Conservation (phyloP, 1,284 basidiomycete genomes). For the Marasmius oreades region DNA sequence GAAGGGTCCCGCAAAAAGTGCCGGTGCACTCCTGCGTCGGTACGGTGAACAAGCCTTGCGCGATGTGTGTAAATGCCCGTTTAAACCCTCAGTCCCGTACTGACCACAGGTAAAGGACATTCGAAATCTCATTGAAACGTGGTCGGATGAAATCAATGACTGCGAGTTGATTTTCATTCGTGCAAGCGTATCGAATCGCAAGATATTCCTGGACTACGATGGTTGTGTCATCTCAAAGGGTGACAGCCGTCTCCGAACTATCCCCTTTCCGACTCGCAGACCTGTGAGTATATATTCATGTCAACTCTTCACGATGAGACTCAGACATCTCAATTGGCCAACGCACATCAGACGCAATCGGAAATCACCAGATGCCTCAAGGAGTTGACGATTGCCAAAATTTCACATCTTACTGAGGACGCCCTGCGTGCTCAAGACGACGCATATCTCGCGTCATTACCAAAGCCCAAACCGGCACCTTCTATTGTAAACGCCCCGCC, state of each 20-base stretch:
- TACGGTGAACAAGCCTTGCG: slow-evolving; percentile 93
- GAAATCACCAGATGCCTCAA: slow-evolving; percentile 87
- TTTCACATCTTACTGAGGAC: slow-evolving; percentile 84
- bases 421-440: slow-evolving; percentile 84
- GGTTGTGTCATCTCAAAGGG: slow-evolving; percentile 45
- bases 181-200: slow-evolving; percentile 80
- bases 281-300: slow-evolving; percentile 55
- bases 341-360: slow-evolving; percentile 76
- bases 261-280: slow-evolving; percentile 91
- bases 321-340: slow-evolving; percentile 2
- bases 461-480: slow-evolving; percentile 62
- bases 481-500: slow-evolving; percentile 23
- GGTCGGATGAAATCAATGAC: slow-evolving; percentile 78
- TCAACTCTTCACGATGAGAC: slow-evolving; percentile 8
- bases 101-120: slow-evolving; percentile 64
- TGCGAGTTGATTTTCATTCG: slow-evolving; percentile 90
- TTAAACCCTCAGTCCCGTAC: slow-evolving; percentile 1
- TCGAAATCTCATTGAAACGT: slow-evolving; percentile 73
- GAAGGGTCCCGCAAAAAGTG: slow-evolving; percentile 91
- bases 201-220: slow-evolving; percentile 88
- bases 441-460: slow-evolving; percentile 80
- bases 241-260: slow-evolving; percentile 80
- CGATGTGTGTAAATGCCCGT: slow-evolving; percentile 56
- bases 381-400: slow-evolving; percentile 85
- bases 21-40: slow-evolving; percentile 90